Evolutionary conservation across 441 rosid genomes (phyloP).

Genomic region (Populus hybrid): DNA sequence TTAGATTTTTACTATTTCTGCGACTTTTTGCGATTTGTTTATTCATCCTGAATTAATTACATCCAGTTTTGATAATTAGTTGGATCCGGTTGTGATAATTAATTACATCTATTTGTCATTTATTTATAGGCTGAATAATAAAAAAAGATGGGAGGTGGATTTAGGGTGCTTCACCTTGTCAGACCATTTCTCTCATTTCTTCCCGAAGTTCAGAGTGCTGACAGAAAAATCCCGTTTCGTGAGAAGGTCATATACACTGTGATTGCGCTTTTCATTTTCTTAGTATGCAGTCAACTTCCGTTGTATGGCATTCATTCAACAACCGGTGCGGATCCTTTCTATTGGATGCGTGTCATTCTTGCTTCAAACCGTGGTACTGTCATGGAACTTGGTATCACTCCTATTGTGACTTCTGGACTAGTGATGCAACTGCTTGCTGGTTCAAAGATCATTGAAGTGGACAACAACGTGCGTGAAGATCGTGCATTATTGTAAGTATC

Average conservation of each 20-base stretch:
- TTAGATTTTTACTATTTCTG: too few species aligned
- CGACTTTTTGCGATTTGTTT: background rate
- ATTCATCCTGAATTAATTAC: too few species aligned
- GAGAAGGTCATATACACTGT: slow-evolving; percentile 92
- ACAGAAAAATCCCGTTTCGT: slow-evolving; percentile 69
- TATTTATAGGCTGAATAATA: slow-evolving; percentile 8
- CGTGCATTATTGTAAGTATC: slow-evolving; percentile 74
- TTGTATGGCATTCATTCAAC: slow-evolving; percentile 86
- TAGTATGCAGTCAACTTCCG: slow-evolving; percentile 91
- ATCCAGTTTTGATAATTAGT: too few species aligned
- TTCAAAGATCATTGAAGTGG: slow-evolving; percentile 78
- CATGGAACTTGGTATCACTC: slow-evolving; percentile 94
- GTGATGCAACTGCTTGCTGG: slow-evolving; percentile 88
- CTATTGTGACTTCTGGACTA: slow-evolving; percentile 83
- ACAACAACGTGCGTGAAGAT: slow-evolving; percentile 87
- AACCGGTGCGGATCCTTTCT: slow-evolving; percentile 88
- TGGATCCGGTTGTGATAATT: too few species aligned
- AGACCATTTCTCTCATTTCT: slow-evolving; percentile 68
- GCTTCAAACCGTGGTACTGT: slow-evolving; percentile 90
- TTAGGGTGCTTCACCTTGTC: slow-evolving; percentile 78
- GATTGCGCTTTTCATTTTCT: slow-evolving; percentile 73
- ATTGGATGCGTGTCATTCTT: slow-evolving; percentile 91
- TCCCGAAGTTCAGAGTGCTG: slow-evolving; percentile 69
- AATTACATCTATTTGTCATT: background rate
- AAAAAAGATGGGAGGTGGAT: slow-evolving; percentile 68